Base-by-base conservation (phyloP, 2,329 filamentous ascomycete genomes). In the Xylariales sp. region DNA sequence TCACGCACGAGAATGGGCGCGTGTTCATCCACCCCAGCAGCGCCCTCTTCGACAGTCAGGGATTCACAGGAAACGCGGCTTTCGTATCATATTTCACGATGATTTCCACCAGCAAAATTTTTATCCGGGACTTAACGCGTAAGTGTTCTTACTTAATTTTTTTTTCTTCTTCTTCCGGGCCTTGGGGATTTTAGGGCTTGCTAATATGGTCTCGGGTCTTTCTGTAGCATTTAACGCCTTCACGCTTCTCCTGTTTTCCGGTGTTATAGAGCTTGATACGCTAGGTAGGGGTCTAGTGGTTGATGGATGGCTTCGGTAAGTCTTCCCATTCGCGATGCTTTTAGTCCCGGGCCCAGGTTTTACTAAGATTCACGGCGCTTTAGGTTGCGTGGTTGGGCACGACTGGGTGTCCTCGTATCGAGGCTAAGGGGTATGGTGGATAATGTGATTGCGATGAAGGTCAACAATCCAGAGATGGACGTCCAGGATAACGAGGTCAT, bases 1-100 rank as follows among this genome's bases (percentile, higher is more conserved):
- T 93, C 80, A 93, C 92, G 72, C 90, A 93, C 75, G 92, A 94
- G 74, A 93, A 91, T 72, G 92, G 91, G 0, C 87, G 96, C 6
- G 93, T 98, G 12, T 99, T 99, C 79, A 90, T 98, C 16, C 96
- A 99, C 76, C 96, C 96, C 0, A 90, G 89, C 74, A 97, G 93
- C 52, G 94, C 91, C 0, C 84, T 98, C 9, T 98, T 98, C 78
- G 91, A 90, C 60, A 90, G 89, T 10, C 93, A 97, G 77, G 87
- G 85, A 0, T 97, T 97, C 77, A 87, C 92, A 2, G 90, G 87
- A 7, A 89, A 90, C 59, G 91, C 91, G 5, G 86, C 89, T 1
- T 98, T 95, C 79, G 83, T 99, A 78, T 91, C 90, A 61, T 98
- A 97, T 79, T 97, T 97, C 79, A 92, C 87, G 60, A 94, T 97